These are phyloP conservation scores for Lithohypha guttulata DNA, from an alignment of 2,329 filamentous ascomycete genomes.

Conservation along the genomic window DNA sequence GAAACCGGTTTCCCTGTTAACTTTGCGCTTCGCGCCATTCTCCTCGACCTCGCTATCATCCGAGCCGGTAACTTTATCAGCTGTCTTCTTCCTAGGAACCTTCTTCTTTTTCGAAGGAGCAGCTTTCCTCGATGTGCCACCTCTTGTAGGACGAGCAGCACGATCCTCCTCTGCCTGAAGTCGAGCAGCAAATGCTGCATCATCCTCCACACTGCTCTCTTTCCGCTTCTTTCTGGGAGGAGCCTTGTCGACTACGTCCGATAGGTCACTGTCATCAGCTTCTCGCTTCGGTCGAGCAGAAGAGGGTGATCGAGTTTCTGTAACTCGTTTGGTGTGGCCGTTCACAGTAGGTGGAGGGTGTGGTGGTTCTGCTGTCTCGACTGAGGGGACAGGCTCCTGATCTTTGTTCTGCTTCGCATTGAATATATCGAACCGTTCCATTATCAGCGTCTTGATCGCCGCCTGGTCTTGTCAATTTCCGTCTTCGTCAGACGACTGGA, in stretches of 20 bases:
- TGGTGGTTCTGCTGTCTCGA: constrained; percentile 18
- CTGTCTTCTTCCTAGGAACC: constrained; percentile 51
- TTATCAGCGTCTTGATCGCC: constrained; percentile 61
- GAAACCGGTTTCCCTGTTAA: constrained; percentile 76
- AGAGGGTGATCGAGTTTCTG: constrained; percentile 21
- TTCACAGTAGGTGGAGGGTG: constrained; percentile 23
- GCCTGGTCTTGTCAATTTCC: constrained; percentile 35
- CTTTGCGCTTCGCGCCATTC: constrained; percentile 50
- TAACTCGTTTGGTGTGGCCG: constrained; percentile 24
- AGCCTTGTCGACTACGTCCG: constrained; percentile 29
- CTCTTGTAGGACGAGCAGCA: constrained; percentile 63
- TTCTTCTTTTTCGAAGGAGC: constrained; percentile 54
- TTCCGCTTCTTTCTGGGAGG: constrained; percentile 51
- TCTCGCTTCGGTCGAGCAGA: constrained; percentile 32
- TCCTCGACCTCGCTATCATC: constrained; percentile 70
- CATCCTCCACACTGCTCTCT: constrained; percentile 62
- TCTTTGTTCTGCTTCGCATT: constrained; percentile 39
- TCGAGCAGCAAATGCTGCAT: constrained; percentile 76
- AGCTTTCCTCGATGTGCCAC: constrained; percentile 52
- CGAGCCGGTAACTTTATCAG: constrained; percentile 31
- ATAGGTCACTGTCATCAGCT: constrained; percentile 31
- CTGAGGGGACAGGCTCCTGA: constrained; percentile 26
- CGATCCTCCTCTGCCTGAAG: constrained; percentile 89
- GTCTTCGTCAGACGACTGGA: not conserved
- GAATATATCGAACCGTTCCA: constrained; percentile 62